These are phyloP conservation scores for Candida oleophila DNA, from an alignment of 805 yeast species.

Conservation along the genomic window DNA sequence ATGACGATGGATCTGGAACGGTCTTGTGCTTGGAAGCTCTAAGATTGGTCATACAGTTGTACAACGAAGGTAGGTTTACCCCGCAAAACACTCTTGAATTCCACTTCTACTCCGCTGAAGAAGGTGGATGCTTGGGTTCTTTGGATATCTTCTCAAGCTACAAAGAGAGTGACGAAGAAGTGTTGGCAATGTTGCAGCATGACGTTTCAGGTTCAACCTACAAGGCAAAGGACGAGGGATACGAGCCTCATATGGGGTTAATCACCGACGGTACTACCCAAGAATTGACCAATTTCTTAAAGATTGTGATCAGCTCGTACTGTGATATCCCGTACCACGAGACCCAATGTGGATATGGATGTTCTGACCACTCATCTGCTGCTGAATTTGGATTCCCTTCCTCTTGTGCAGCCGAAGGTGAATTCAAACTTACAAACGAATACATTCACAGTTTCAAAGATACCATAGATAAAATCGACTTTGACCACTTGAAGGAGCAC, in stretches of 20 bases:
- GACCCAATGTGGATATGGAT: slow-evolving; percentile 85
- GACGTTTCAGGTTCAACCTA: slow-evolving; percentile 87
- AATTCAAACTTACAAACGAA: slow-evolving; percentile 59
- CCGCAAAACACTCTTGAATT: slow-evolving; percentile 81
- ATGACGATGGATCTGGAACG: slow-evolving; percentile 90
- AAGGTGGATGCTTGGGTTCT: slow-evolving; percentile 86
- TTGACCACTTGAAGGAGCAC: slow-evolving; percentile 81
- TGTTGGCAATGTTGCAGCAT: slow-evolving; percentile 85
- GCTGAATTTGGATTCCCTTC: slow-evolving; percentile 80
- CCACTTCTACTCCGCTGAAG: slow-evolving; percentile 95
- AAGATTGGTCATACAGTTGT: slow-evolving; percentile 50
- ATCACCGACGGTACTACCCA: slow-evolving; percentile 66
- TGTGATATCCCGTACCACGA: slow-evolving; percentile 68
- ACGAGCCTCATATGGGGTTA: slow-evolving; percentile 73
- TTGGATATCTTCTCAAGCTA: slow-evolving; percentile 68
- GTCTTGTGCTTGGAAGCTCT: slow-evolving; percentile 75
- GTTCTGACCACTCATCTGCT: slow-evolving; percentile 92
- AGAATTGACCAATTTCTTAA: slow-evolving; percentile 56
- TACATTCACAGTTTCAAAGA: slow-evolving; percentile 77
- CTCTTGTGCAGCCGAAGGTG: slow-evolving; percentile 77
- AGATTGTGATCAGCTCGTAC: slow-evolving; percentile 59
- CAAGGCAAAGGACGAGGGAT: slow-evolving; percentile 47
- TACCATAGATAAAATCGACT: slow-evolving; percentile 76
- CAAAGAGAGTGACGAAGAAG: slow-evolving; percentile 40
- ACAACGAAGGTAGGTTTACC: slow-evolving; percentile 32